Evolutionary conservation across 495 filamentous ascomycete species (phyloP), one percentile per base, ranked within the genome.

Genomic region (Clohesyomyces aquaticus): DNA sequence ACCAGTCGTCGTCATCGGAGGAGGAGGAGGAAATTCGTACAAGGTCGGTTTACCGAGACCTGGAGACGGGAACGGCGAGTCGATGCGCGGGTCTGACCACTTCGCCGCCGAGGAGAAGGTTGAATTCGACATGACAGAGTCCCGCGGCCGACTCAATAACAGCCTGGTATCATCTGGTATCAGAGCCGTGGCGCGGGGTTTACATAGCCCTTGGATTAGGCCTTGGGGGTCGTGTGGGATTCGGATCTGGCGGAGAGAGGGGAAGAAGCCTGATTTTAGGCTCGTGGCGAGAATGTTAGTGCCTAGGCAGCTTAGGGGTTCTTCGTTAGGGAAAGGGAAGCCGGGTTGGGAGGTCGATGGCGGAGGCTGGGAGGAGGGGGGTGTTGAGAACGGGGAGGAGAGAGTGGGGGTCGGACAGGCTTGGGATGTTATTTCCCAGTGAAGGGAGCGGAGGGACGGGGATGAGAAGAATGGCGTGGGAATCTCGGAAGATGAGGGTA

Each of bases 261-360:
- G 92, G 68, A 96, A 93, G 3, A 88, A 88, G 11, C 76, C 78
- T 16, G 81, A 81, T 2, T 79, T 74, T 55, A 96, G 93, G 51
- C 87, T 87, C 61, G 81, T 82, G 16, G 90, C 88, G 35, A 96
- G 82, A 57, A 91, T 85, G 4, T 76, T 79, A 60, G 91, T 91
- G 10, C 91, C 88, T 71, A 59, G 77, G 76, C 38, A 76, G 61
- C 0, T 87, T 83, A 25, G 93, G 83, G 68, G 96, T 90, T 93
- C 93, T 94, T 75, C 94, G 90, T 14, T 94, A 76, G 80, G 19
- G 80, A 84, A 0, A 75, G 72, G 0, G 87, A 93, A 1, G 88
- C 88, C 1, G 82, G 81, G n/a, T 87, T 83, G 23, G 93, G 83
- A 68, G 96, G 90, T 93, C 93, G 94, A 75, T 94, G 90, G 11